Conservation (phyloP, 2,329 filamentous ascomycete genomes). For the Lecanicillium sp. region DNA sequence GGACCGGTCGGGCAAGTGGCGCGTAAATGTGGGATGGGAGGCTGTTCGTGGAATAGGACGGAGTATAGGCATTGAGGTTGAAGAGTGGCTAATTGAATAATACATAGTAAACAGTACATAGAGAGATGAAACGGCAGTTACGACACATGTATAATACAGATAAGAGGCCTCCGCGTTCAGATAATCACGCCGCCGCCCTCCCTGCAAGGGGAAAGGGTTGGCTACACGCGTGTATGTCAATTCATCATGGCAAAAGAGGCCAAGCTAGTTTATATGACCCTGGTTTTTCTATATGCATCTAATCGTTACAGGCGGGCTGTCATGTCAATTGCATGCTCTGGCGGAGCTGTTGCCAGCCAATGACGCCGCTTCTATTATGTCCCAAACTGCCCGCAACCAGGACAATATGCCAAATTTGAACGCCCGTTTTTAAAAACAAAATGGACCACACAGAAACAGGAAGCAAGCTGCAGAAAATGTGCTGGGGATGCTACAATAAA, state of each 20-base stretch:
- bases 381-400: not conserved
- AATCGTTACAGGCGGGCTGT: too few species aligned
- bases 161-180: too few species aligned
- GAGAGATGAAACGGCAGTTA: not conserved
- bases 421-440: not conserved
- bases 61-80: conserved; percentile 68
- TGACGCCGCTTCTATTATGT: conserved; percentile 1
- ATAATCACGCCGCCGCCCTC: too few species aligned
- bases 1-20: conserved; percentile 66
- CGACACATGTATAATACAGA: too few species aligned
- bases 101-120: not conserved
- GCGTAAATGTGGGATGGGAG: conserved; percentile 74
- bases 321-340: too few species aligned
- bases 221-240: not conserved
- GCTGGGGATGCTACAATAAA: too few species aligned
- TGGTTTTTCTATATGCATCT: too few species aligned
- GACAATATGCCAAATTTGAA: not conserved
- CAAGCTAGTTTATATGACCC: too few species aligned
- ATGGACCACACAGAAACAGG: conserved; percentile 2
- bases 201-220: too few species aligned
- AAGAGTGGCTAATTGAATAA: conserved; percentile 67
- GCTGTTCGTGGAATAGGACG: conserved; percentile 62
- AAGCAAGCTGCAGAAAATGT: not conserved
- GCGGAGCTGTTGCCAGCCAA: too few species aligned
- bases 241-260: not conserved